Conservation (phyloP, 140 eudicot genomes). For the Anethum foeniculum region DNA sequence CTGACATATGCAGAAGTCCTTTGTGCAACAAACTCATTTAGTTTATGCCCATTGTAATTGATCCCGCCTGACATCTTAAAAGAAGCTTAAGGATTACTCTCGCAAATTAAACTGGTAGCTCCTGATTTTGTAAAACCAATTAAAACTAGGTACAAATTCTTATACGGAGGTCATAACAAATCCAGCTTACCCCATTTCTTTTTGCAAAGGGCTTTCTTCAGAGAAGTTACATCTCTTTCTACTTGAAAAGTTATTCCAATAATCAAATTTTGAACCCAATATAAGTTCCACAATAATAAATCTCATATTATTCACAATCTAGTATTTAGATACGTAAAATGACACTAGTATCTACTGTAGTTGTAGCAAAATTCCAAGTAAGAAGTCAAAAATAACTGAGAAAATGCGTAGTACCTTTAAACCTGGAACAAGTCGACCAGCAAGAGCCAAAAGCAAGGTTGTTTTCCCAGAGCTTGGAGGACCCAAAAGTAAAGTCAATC, state of each 20-base stretch:
- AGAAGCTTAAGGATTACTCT: slow-evolving; percentile 10
- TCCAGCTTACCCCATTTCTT: background rate
- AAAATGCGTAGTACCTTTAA: slow-evolving; percentile 37
- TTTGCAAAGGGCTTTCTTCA: background rate
- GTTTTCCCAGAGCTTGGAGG: slow-evolving; percentile 99
- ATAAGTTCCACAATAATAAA: background rate
- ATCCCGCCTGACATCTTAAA: slow-evolving; percentile 76
- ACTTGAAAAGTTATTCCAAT: no score
- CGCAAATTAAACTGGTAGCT: background rate
- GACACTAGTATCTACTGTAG: background rate
- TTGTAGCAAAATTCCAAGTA: background rate
- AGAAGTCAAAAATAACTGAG: background rate
- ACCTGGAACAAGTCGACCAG: slow-evolving; percentile 65
- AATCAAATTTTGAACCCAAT: background rate
- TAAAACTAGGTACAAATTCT: background rate
- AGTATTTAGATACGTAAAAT: background rate
- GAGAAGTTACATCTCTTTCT: background rate
- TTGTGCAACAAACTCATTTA: slow-evolving; percentile 88
- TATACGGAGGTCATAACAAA: background rate
- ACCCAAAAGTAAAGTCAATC: slow-evolving; percentile 87
- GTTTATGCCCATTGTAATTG: slow-evolving; percentile 65
- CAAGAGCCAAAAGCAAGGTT: slow-evolving; percentile 85
- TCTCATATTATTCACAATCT: background rate
- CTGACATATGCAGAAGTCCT: slow-evolving; percentile 77
- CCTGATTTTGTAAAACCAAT: background rate